Evolutionary conservation across 768 basidiomycete genomes (phyloP), one percentile per base, ranked within the genome.

Genomic region (Hebeloma cylindrosporum): DNA sequence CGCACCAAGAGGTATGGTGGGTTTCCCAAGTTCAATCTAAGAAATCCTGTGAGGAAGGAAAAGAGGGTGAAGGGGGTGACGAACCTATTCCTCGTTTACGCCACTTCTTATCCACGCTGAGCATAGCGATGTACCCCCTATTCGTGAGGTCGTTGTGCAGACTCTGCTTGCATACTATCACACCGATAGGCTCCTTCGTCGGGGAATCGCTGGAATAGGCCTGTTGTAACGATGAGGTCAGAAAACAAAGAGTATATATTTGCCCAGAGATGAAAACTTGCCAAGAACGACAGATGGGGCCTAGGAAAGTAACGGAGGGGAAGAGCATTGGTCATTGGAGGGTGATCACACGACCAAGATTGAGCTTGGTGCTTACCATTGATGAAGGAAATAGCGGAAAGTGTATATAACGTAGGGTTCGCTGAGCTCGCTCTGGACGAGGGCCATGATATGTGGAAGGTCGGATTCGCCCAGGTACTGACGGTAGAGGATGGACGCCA

Each of bases 401-500:
- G 94, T 97, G 68, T 95, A 97, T 31, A 92, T 83, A 41, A 95
- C 91, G 67, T 93, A 98, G 31, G 95, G 95, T 66, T 97, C 94
- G 53, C 87, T 91, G 59, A 97, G 81, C 69, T 96, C 93, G 58
- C 77, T 85, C 70, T 94, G 87, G 3, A 95, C 87, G 47, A 97
- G 78, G 14, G 77, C 73, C 80, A 95, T 92, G 59, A 97, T 85
- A 53, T 82, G 80, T 4, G 82, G 81, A 32, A 93, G 74, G 66
- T 93, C 90, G 5, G 76, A 68, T 67, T 91, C 88, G 57, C 88
- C 87, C 39, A 66, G 53, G 63, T 93, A 92, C 54, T 77, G 77
- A 53, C 88, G 78, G 68, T 92, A 93, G 43, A 69, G 59, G 48
- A 85, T 80, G 25, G 59, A 52, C 34, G 58, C 45, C 59, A 61